phyloP scores from a whole-genome alignment of 805 yeast species.

The Kluyveromyces wickerhamii region DNA sequence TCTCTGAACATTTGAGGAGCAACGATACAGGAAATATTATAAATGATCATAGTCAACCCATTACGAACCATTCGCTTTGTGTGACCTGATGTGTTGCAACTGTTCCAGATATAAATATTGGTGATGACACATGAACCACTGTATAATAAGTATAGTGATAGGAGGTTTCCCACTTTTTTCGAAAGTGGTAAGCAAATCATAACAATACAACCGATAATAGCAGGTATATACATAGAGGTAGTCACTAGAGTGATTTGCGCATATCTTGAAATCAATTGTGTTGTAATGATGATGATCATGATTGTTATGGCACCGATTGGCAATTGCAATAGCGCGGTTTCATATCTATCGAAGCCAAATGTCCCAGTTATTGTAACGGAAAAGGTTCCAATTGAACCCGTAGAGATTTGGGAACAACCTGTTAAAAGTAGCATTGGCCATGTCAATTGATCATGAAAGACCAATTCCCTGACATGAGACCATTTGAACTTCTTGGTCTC shows the following conservation, averaged over 20 bases:
- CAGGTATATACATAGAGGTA: slow-evolving; percentile 36
- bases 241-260: slow-evolving; percentile 33
- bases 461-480: slow-evolving; percentile 40
- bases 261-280: slow-evolving; percentile 31
- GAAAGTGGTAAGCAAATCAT: slow-evolving; percentile 31
- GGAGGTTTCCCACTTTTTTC: slow-evolving; percentile 38
- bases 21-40: slow-evolving; percentile 48
- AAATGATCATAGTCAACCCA: slow-evolving; percentile 49
- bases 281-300: slow-evolving; percentile 32
- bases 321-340: slow-evolving; percentile 44
- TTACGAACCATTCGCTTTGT: slow-evolving; percentile 49
- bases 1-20: slow-evolving; percentile 59
- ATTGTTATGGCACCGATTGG: slow-evolving; percentile 49
- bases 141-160: slow-evolving; percentile 44
- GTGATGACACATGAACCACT: slow-evolving; percentile 52
- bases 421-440: slow-evolving; percentile 45
- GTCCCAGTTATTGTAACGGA: slow-evolving; percentile 45
- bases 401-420: slow-evolving; percentile 39
- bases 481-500: slow-evolving; percentile 39
- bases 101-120: slow-evolving; percentile 52
- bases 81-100: slow-evolving; percentile 55
- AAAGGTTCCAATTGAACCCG: slow-evolving; percentile 47
- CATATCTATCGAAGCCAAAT: slow-evolving; percentile 39
- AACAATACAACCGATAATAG: slow-evolving; percentile 44
- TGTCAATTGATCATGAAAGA: slow-evolving; percentile 38